Percentiles rank a stretch among this genome's conserved stretches.
Evolutionary conservation across 805 yeast genomes (phyloP).

Genomic region (Candida orba): DNA sequence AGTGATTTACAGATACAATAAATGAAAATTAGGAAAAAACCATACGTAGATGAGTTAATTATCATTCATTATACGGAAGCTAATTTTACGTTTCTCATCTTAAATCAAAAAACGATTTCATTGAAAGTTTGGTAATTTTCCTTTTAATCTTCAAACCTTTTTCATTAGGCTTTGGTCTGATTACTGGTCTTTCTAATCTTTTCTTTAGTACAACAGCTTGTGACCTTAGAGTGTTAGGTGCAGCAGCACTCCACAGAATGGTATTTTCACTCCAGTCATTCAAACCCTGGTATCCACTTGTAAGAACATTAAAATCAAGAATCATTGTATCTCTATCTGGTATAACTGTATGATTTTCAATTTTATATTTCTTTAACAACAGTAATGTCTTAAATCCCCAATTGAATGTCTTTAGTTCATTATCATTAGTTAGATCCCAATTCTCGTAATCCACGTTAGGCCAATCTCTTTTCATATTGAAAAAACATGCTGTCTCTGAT

Average conservation of each 20-base stretch:
- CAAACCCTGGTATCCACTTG: slow-evolving; percentile 5
- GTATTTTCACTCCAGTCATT: slow-evolving; percentile 6
- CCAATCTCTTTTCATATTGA: slow-evolving; percentile 16
- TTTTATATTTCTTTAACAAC: slow-evolving; percentile 7
- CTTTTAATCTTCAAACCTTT: slow-evolving; percentile 4
- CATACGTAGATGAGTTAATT: no score
- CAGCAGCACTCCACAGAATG: slow-evolving; percentile 7
- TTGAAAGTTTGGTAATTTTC: slow-evolving; percentile 3
- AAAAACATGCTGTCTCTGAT: not conserved
- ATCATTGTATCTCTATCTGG: slow-evolving; percentile 2
- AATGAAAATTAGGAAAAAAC: not conserved
- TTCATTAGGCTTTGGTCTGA: not conserved
- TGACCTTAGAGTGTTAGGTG: slow-evolving; percentile 1
- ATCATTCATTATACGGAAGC: no score
- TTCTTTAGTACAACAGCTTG: slow-evolving; percentile 14
- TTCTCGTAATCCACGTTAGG: slow-evolving; percentile 9
- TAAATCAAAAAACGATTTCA: slow-evolving; percentile 19
- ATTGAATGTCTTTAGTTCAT: slow-evolving; percentile 6
- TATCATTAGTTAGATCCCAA: slow-evolving; percentile 13
- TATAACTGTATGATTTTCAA: slow-evolving; percentile 2
- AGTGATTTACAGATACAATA: not conserved
- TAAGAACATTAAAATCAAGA: slow-evolving; percentile 17
- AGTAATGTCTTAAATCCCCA: slow-evolving; percentile 18
- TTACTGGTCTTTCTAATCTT: not conserved
- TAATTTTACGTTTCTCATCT: not conserved